Evolutionary conservation across 257 asterid species (phyloP), one percentile per base, ranked within the genome.

Genomic region (Plantago major): DNA sequence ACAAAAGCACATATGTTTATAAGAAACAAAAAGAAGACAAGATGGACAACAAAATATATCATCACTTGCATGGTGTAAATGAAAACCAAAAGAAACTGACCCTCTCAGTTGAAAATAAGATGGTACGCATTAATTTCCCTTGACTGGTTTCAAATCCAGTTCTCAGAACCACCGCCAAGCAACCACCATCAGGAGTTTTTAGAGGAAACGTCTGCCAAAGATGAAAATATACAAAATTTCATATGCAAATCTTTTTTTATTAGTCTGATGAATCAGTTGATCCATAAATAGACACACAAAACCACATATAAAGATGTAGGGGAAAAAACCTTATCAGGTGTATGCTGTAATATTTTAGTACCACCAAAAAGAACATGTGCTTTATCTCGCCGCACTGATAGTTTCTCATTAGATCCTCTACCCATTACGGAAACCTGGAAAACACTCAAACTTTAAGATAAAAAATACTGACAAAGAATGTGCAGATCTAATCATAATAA

Each of bases 101-200:
- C 96, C 99, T 83, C 83, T 93, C 99, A 8, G 99, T 87, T 65
- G 99, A 93, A 84, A 93, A 93, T 66, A 93, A 79, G 76, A 93
- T 93, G 14, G 99, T 93, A 49, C 99, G 89, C 99, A 93, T 93
- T 61, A 93, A 81, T 85, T 93, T 93, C 63, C 99, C 99, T 79
- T 93, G 99, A 71, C 99, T 89, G 19, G 99, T 93, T 63, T 93
- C 99, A 73, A 93, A 93, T 69, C 99, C 99, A 80, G 96, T 93
- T 75, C 97, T 84, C 64, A 93, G 73, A 72, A 93, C 95, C 68
- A 89, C 96, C 44, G 99, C 99, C 74, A 93, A 78, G 80, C 97
- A 93, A 65, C 99, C 99, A 70, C 96, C 94, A 79, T 93, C 99
- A 38, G 99, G 96, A 69, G 97, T 80, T 82, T 86, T 93, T 81